Conservation (phyloP, 2,329 filamentous ascomycete genomes). For the Diaporthe batatas region DNA sequence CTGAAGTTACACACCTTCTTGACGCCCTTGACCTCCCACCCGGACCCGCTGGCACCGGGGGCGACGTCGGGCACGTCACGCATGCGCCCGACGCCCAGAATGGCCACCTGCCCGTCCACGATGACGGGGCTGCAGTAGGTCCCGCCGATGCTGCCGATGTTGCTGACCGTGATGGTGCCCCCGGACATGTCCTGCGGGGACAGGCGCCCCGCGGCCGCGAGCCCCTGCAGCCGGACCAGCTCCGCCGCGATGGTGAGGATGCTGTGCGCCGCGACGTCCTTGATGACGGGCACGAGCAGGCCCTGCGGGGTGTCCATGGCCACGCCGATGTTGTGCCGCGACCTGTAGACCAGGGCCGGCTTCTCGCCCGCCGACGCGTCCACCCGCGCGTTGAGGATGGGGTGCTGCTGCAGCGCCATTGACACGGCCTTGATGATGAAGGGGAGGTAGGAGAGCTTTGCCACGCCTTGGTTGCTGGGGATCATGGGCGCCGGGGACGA, state of each 20-base stretch:
- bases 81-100: constrained; percentile 88
- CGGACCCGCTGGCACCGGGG: constrained; percentile 63
- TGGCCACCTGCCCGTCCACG: constrained; percentile 90
- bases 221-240: constrained; percentile 77
- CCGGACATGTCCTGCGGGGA: constrained; percentile 81
- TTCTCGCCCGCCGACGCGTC: constrained; percentile 72
- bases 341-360: constrained; percentile 82
- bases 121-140: constrained; percentile 93
- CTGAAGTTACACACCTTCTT: constrained; percentile 89
- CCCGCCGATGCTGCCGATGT: constrained; percentile 95
- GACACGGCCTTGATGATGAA: constrained; percentile 98
- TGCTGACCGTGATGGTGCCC: constrained; percentile 95
- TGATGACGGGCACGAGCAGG: constrained; percentile 91
- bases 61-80: constrained; percentile 83
- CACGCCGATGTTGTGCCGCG: constrained; percentile 93
- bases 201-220: constrained; percentile 82
- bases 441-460: constrained; percentile 88
- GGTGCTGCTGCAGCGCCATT: constrained; percentile 83
- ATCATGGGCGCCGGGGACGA: constrained; percentile 51
- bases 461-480: constrained; percentile 42
- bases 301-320: constrained; percentile 94
- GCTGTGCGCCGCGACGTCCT: constrained; percentile 81
- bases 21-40: constrained; percentile 37
- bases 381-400: constrained; percentile 88
- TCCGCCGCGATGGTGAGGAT: constrained; percentile 84